A percentile compares a stretch with the other conserved stretches of the same genome.
Evolutionary conservation across 208 protist species (phyloP).

Genomic region (Trypanosoma theileri): DNA sequence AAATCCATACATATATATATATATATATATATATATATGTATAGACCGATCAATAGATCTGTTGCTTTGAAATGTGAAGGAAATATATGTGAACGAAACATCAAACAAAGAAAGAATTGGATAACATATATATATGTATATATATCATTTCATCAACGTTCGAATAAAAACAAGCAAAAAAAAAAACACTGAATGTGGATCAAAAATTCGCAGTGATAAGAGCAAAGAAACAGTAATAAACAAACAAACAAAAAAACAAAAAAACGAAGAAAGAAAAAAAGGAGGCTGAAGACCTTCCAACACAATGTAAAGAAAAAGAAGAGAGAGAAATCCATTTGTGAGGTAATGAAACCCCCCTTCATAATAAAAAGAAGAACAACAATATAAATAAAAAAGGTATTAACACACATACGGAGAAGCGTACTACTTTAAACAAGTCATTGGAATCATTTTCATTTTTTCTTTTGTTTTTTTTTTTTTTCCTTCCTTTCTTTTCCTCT

Average conservation of each 20-base stretch:
- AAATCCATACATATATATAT: conserved; percentile 1
- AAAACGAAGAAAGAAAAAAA: conserved; percentile 21
- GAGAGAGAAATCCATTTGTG: too few relatives aligned
- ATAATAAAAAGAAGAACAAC: too few relatives aligned
- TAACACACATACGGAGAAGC: too few relatives aligned
- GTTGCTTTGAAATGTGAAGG: neutral
- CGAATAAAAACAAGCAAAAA: conserved; percentile 8
- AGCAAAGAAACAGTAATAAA: neutral
- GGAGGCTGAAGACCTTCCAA: conserved; percentile 4
- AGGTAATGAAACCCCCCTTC: too few relatives aligned
- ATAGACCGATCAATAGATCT: neutral
- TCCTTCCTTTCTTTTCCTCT: too few relatives aligned
- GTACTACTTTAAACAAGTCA: too few relatives aligned
- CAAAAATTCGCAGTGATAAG: conserved; percentile 1
- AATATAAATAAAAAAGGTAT: too few relatives aligned
- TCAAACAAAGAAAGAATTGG: neutral
- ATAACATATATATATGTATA: conserved; percentile 5
- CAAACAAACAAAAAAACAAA: conserved; percentile 19
- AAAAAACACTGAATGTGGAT: conserved; percentile 1
- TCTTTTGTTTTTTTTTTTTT: too few relatives aligned
- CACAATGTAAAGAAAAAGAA: too few relatives aligned
- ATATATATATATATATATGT: conserved; percentile 2
- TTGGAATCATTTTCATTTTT: too few relatives aligned
- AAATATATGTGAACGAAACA: neutral
- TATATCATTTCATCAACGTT: conserved; percentile 12